Conservation (phyloP, 768 basidiomycete species). For the Macrolepiota fuliginosa region DNA sequence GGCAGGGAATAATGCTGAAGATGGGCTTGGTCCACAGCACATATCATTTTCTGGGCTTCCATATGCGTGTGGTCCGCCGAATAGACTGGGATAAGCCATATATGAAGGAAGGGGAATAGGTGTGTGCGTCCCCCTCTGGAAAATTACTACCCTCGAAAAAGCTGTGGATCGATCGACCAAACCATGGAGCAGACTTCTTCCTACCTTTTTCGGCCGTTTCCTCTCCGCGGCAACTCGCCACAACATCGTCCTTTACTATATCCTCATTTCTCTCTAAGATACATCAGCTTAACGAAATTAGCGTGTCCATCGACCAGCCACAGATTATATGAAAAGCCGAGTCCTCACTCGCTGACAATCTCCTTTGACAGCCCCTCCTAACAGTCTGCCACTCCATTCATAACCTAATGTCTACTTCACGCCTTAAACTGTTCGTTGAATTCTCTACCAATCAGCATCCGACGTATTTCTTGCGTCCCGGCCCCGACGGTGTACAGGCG, state of each 20-base stretch:
- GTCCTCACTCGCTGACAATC: slow-evolving; percentile 10
- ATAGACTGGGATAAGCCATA: slow-evolving; percentile 2
- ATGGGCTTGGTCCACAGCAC: slow-evolving; percentile 2
- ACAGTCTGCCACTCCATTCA: not conserved
- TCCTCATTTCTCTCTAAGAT: slow-evolving; percentile 7
- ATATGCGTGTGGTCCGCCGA: not conserved
- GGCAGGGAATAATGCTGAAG: slow-evolving; percentile 8
- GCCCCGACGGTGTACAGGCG: slow-evolving; percentile 92
- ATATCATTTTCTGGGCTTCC: slow-evolving; percentile 11
- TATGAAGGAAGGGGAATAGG: slow-evolving; percentile 5
- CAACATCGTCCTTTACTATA: slow-evolving; percentile 7
- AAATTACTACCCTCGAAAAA: slow-evolving; percentile 10
- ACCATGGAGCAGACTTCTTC: slow-evolving; percentile 7
- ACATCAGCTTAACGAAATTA: slow-evolving; percentile 11
- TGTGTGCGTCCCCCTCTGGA: not conserved
- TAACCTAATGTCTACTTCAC: slow-evolving; percentile 16
- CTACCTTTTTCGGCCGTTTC: slow-evolving; percentile 6
- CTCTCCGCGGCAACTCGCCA: slow-evolving; percentile 12
- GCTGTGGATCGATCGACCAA: slow-evolving; percentile 9
- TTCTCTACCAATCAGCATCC: slow-evolving; percentile 92
- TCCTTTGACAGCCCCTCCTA: slow-evolving; percentile 7
- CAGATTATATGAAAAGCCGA: slow-evolving; percentile 9
- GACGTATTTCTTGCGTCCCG: slow-evolving; percentile 93
- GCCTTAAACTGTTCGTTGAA: slow-evolving; percentile 70
- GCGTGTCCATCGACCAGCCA: slow-evolving; percentile 5